phyloP scores from a whole-genome alignment of 768 basidiomycete species.

The Obba rivulosa region DNA sequence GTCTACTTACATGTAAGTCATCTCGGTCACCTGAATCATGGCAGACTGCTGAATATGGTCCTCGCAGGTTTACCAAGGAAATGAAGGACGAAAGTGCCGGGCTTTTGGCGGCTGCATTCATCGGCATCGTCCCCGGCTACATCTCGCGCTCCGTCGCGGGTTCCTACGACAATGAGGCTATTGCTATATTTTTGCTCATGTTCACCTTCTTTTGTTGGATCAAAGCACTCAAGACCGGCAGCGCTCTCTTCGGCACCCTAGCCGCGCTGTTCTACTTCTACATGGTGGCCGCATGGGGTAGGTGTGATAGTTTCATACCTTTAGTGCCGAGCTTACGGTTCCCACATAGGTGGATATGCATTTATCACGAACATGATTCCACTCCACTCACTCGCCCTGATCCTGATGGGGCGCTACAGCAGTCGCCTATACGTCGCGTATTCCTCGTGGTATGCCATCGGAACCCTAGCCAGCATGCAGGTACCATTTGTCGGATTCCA shows the following conservation, averaged over 20 bases:
- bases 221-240: constrained; percentile 90
- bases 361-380: constrained; percentile 99
- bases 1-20: constrained; percentile 83
- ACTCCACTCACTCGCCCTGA: constrained; percentile 87
- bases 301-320: constrained; percentile 16
- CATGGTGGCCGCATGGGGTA: constrained; percentile 99
- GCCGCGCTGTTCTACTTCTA: constrained; percentile 98
- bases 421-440: constrained; percentile 91
- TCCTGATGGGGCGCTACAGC: constrained; percentile 94
- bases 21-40: not conserved
- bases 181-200: constrained; percentile 99
- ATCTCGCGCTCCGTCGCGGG: constrained; percentile 99
- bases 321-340: not conserved
- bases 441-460: constrained; percentile 97
- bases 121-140: constrained; percentile 96
- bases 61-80: constrained; percentile 85
- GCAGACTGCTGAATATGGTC: not conserved
- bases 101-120: constrained; percentile 95
- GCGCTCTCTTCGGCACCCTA: constrained; percentile 83
- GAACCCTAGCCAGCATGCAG: constrained; percentile 97
- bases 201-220: constrained; percentile 98
- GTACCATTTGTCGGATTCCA: constrained; percentile 99
- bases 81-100: constrained; percentile 95
- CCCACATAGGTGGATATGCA: constrained; percentile 77
- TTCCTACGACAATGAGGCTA: constrained; percentile 99